These are phyloP conservation scores for Thamnidium elegans DNA, from an alignment of 192 early-diverging fungal species.

Conservation along the genomic window DNA sequence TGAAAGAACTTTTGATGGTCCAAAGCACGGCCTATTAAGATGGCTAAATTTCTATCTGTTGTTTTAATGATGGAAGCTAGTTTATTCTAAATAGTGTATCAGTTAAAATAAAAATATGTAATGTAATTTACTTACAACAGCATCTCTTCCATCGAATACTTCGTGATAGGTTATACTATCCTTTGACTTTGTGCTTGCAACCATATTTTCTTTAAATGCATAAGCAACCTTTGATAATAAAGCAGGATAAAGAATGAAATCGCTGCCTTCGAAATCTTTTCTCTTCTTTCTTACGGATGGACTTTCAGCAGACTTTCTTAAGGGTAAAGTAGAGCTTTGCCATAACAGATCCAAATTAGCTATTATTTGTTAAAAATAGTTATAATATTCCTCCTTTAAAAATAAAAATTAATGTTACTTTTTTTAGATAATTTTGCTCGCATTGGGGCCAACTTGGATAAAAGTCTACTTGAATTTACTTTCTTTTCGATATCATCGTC, in stretches of 20 bases:
- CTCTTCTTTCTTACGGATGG: slow-evolving; percentile 6
- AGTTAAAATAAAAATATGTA: neutral
- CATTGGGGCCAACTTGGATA: slow-evolving; percentile 32
- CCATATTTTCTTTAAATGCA: slow-evolving; percentile 58
- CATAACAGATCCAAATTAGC: slow-evolving; percentile 7
- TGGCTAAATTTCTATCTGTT: slow-evolving; percentile 81
- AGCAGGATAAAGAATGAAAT: slow-evolving; percentile 59
- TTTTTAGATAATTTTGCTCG: slow-evolving; percentile 29
- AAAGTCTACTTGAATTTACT: slow-evolving; percentile 14
- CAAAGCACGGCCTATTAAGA: slow-evolving; percentile 84
- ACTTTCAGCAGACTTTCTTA: slow-evolving; percentile 6
- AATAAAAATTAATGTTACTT: neutral
- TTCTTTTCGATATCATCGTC: slow-evolving; percentile 14
- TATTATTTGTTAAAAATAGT: neutral
- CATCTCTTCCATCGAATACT: slow-evolving; percentile 85
- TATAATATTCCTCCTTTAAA: neutral
- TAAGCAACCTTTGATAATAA: slow-evolving; percentile 69
- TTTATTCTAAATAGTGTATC: slow-evolving; percentile 55
- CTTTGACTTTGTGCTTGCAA: slow-evolving; percentile 61
- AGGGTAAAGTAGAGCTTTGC: slow-evolving; percentile 3
- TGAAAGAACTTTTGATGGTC: slow-evolving; percentile 91
- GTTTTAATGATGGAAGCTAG: slow-evolving; percentile 77
- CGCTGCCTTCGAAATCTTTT: neutral
- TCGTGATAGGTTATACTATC: slow-evolving; percentile 81
- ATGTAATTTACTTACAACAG: slow-evolving; percentile 58